These are phyloP conservation scores for Phytophthora idaei DNA, from an alignment of 352 stramenopile genomes.

Conservation along the genomic window DNA sequence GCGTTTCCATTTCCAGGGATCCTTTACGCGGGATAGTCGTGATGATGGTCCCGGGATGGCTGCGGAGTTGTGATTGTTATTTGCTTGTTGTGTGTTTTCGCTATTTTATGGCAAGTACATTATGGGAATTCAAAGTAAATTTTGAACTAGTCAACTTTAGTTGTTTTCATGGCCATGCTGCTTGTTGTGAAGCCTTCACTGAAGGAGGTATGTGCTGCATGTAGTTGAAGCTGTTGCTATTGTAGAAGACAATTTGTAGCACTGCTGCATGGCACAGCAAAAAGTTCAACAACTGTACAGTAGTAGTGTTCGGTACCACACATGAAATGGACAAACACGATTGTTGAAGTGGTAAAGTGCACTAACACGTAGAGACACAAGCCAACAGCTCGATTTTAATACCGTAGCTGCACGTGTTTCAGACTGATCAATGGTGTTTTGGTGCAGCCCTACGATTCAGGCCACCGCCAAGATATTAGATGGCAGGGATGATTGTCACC, in stretches of 20 bases:
- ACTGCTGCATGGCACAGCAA: too few relatives aligned
- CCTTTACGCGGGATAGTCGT: slow-evolving; percentile 2
- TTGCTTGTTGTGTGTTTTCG: slow-evolving; percentile 35
- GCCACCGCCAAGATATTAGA: too few relatives aligned
- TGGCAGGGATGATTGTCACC: background rate
- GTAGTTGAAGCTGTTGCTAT: background rate
- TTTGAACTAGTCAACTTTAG: background rate
- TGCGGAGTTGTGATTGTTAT: slow-evolving; percentile 26
- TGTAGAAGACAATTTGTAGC: too few relatives aligned
- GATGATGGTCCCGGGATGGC: background rate
- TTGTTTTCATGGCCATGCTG: too few relatives aligned
- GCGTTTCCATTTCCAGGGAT: slow-evolving; percentile 6
- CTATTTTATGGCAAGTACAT: slow-evolving; percentile 39
- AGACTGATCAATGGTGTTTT: background rate
- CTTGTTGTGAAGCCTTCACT: too few relatives aligned
- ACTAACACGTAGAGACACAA: too few relatives aligned
- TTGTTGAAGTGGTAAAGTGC: too few relatives aligned
- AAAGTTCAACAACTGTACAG: too few relatives aligned
- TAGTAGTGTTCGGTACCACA: too few relatives aligned
- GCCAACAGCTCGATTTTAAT: background rate
- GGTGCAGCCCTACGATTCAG: too few relatives aligned
- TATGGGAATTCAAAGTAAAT: slow-evolving; percentile 25
- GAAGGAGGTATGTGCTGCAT: too few relatives aligned
- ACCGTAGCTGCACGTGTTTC: background rate
- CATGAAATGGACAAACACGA: too few relatives aligned